Conservation (phyloP, 306 rosid genomes). For the Psophocarpus tetragonolobus region DNA sequence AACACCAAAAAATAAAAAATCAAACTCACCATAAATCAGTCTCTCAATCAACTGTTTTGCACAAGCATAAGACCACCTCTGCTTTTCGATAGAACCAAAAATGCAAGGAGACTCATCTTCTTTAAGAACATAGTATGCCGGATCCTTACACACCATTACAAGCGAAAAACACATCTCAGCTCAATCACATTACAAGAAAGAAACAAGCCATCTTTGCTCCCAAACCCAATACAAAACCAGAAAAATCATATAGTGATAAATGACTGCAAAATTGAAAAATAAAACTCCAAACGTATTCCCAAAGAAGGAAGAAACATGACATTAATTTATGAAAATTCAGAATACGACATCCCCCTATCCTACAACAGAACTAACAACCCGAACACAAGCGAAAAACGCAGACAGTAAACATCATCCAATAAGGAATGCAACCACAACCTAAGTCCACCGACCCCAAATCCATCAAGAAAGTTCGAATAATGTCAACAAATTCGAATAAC, state of each 20-base stretch:
- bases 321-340: not conserved
- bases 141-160: slow-evolving; percentile 58
- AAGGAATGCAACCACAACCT: not conserved
- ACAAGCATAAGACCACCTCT: slow-evolving; percentile 98
- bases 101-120: slow-evolving; percentile 94
- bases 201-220: not conserved
- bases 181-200: slow-evolving; percentile 33
- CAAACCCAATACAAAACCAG: slow-evolving; percentile 23
- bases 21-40: slow-evolving; percentile 78
- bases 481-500: not conserved
- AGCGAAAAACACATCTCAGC: slow-evolving; percentile 13
- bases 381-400: not conserved
- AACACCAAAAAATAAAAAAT: not conserved
- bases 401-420: not conserved
- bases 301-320: not conserved
- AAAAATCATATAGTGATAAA: not conserved
- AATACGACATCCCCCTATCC: not conserved
- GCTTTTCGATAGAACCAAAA: slow-evolving; percentile 92
- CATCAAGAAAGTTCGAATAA: not conserved
- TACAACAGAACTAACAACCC: not conserved
- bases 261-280: not conserved
- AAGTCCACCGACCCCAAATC: not conserved
- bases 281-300: not conserved
- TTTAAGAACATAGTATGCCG: slow-evolving; percentile 80
- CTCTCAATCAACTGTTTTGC: slow-evolving; percentile 99